Percentiles rank a stretch among this genome's conserved stretches.
Conservation (phyloP, 2,329 filamentous ascomycete genomes). For the Colletotrichum ledebouriae region DNA sequence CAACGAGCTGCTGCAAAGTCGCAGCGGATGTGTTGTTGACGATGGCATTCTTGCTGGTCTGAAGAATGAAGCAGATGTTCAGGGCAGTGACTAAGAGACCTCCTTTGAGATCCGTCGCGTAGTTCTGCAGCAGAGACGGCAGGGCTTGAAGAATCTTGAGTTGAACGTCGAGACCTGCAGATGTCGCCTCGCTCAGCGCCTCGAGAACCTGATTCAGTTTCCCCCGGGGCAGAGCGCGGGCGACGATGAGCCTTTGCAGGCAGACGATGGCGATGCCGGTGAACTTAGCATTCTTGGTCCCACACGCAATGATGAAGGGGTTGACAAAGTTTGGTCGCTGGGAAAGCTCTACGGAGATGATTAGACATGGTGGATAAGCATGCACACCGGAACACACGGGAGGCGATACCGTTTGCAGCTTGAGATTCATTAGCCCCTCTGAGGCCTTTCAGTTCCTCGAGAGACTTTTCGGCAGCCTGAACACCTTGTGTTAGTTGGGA, state of each 20-base stretch:
- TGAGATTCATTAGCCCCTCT: constrained; percentile 82
- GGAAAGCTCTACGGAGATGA: constrained; percentile 75
- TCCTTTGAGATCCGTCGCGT: constrained; percentile 83
- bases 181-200: constrained; percentile 87
- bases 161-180: constrained; percentile 87
- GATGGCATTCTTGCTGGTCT: constrained; percentile 91
- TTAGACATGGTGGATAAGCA: background rate
- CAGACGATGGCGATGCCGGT: constrained; percentile 89
- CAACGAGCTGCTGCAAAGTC: constrained; percentile 94
- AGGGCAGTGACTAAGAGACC: constrained; percentile 85
- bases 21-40: constrained; percentile 97
- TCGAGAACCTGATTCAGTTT: constrained; percentile 89
- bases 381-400: constrained; percentile 43
- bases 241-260: constrained; percentile 88
- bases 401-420: constrained; percentile 72
- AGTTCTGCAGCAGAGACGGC: constrained; percentile 91
- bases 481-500: background rate
- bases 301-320: constrained; percentile 93
- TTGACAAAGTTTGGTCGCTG: constrained; percentile 87
- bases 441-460: constrained; percentile 87
- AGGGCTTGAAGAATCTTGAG: constrained; percentile 95
- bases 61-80: constrained; percentile 91
- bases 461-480: constrained; percentile 91
- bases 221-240: constrained; percentile 81
- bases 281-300: constrained; percentile 90